Base-by-base conservation (phyloP, 2,329 filamentous ascomycete genomes). In the Lachnellula cervina region DNA sequence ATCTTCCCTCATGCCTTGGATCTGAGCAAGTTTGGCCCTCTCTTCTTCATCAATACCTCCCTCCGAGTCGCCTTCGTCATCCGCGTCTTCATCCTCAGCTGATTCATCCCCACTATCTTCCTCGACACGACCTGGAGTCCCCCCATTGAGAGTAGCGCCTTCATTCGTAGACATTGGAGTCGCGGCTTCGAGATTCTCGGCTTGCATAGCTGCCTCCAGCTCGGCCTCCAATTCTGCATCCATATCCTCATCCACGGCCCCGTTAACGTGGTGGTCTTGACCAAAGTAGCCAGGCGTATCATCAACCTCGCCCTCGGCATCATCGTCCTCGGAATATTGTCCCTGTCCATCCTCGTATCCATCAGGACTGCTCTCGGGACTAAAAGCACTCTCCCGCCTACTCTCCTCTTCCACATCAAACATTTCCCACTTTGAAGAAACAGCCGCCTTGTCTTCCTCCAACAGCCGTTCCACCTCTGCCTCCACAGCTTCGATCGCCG, bases 401-500 rank as follows among this genome's bases (percentile, higher is more conserved):
- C 61, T 58, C 45, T 62, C 63, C 8, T 51, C 72, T 5, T 67
- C 70, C 16, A 68, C 68, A 47, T 74, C 72, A 34, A 74, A 67
- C 35, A 78, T 67, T 35, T 76, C 70, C 52, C 73, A 78, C 16
- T 61, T 71, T 13, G 74, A 73, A 9, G 71, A 72, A 2, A 68
- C 64, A 4, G 73, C 70, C 9, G 70, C 63, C 38, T 68, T 64
- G 56, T 84, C 81, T 4, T 72, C 74, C 19, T 71, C 69, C 2
- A 83, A 67, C 5, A 84, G 69, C 38, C 73, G 72, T 55, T 82
- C 77, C 40, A 83, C 80, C 46, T 79, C 75, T 44, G 76, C 76
- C 61, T 84, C 81, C 6, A 82, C 77, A 44, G 79, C 77, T 62
- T 82, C 79, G 49, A 82, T 80, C 35, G 80, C 76, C 17, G 76